These are phyloP conservation scores for Tetrapisispora iriomotensis DNA, from an alignment of 805 yeast species.

Conservation along the genomic window DNA sequence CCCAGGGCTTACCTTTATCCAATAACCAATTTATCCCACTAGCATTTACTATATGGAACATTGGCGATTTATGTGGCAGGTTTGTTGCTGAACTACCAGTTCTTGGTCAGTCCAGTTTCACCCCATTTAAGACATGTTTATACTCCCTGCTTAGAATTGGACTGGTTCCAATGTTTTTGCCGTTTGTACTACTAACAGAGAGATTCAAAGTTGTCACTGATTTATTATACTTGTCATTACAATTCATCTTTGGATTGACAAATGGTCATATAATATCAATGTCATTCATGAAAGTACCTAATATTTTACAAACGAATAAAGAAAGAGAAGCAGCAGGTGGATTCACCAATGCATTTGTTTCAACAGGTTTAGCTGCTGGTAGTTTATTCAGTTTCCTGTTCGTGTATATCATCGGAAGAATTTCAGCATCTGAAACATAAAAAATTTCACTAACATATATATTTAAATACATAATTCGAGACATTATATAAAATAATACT, in stretches of 20 bases:
- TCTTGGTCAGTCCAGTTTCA: slow-evolving; percentile 14
- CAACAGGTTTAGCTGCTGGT: slow-evolving; percentile 72
- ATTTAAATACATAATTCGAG: too few species aligned
- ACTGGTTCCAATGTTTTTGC: slow-evolving; percentile 63
- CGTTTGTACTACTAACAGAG: slow-evolving; percentile 36
- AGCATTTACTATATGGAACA: slow-evolving; percentile 76
- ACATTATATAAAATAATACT: too few species aligned
- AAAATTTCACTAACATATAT: neutral
- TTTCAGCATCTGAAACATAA: neutral
- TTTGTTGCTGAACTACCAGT: slow-evolving; percentile 42
- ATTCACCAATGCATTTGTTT: slow-evolving; percentile 69
- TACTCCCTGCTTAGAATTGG: slow-evolving; percentile 48
- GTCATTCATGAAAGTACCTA: slow-evolving; percentile 67
- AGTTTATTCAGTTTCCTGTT: slow-evolving; percentile 58
- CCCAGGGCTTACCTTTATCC: slow-evolving; percentile 26
- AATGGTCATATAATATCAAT: slow-evolving; percentile 81
- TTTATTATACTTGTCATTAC: slow-evolving; percentile 54
- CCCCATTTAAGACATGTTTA: slow-evolving; percentile 32
- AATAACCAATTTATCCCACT: slow-evolving; percentile 55
- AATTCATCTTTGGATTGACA: slow-evolving; percentile 72
- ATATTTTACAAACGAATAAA: slow-evolving; percentile 45
- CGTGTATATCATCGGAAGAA: neutral
- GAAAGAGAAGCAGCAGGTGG: slow-evolving; percentile 94
- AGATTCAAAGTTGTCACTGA: slow-evolving; percentile 31
- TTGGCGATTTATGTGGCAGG: slow-evolving; percentile 80